These are phyloP conservation scores for Thalassiosira profunda DNA, from an alignment of 108 stramenopile genomes.

Conservation along the genomic window DNA sequence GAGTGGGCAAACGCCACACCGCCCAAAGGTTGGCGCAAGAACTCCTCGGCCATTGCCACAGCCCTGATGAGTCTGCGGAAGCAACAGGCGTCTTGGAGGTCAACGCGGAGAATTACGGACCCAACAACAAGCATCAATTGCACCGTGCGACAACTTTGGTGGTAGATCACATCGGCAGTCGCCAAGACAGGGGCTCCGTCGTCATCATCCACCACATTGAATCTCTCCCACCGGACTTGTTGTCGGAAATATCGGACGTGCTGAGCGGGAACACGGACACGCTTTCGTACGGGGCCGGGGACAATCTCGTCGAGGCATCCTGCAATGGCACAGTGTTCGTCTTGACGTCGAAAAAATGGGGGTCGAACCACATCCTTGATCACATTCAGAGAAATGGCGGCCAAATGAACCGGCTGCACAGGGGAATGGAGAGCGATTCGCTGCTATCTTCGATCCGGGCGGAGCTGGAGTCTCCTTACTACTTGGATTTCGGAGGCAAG, in stretches of 20 bases:
- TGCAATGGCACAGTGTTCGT: constrained; percentile 44
- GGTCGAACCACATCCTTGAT: constrained; percentile 39
- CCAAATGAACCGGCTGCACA: neutral
- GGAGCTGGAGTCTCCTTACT: constrained; percentile 31
- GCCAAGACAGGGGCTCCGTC: constrained; percentile 29
- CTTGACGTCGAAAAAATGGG: constrained; percentile 43
- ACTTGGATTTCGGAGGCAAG: constrained; percentile 3
- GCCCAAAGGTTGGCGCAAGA: constrained; percentile 25
- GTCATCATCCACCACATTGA: constrained; percentile 42
- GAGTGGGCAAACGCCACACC: constrained; percentile 28
- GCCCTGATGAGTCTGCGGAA: no score
- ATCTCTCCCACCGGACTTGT: constrained; percentile 3
- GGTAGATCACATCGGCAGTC: constrained; percentile 33
- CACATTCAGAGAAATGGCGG: constrained; percentile 30
- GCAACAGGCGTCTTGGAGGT: constrained; percentile 36
- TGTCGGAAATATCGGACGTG: constrained; percentile 15
- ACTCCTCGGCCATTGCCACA: constrained; percentile 27
- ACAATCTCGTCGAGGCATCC: constrained; percentile 8
- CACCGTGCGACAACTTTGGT: constrained; percentile 13
- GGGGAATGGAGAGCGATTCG: constrained; percentile 13
- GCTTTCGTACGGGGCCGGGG: constrained; percentile 9
- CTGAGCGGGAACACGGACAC: constrained; percentile 24
- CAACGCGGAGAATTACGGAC: neutral
- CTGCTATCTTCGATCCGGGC: constrained; percentile 17
- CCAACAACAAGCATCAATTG: neutral